phyloP scores from a whole-genome alignment of 78 protist species.

The slime mould (Dictyostelium discoideum) region dicty_2.7 NC_007088.5:4178001-4178500 shows the following conservation, averaged over 20 bases:
- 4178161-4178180: neutral
- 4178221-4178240: neutral
- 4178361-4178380: neutral
- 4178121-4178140: neutral
- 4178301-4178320: constrained; percentile 13
- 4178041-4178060: neutral
- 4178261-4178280: constrained; percentile 21
- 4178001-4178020: neutral
- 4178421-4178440: neutral
- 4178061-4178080: neutral
- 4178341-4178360: constrained; percentile 36
- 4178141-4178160: constrained; percentile 3
- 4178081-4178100: neutral
- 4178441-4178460: too few relatives aligned
- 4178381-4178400: neutral
- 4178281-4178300: constrained; percentile 20
- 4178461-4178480: constrained; percentile 50
- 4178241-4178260: constrained; percentile 9
- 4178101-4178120: neutral
- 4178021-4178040: neutral
- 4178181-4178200: neutral
- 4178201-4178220: constrained; percentile 9
- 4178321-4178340: constrained; percentile 23
- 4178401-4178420: neutral
- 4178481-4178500: constrained; percentile 63